Base-by-base conservation (phyloP, 1,284 basidiomycete genomes). In the Takashimella tepidaria region DNA sequence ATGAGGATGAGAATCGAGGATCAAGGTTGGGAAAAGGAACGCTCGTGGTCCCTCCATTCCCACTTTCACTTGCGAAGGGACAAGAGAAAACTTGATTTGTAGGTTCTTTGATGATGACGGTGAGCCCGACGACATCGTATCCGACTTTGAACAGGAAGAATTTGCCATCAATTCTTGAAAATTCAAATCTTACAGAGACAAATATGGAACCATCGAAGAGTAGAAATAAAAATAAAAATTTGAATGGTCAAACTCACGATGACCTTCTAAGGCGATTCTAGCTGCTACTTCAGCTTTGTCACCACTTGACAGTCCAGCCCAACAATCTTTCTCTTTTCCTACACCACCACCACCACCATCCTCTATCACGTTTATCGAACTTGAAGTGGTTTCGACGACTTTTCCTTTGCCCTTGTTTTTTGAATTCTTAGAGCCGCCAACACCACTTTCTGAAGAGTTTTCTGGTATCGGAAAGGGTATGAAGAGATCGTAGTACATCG, bases 401-500 rank as follows among this genome's bases (percentile, higher is more conserved):
- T 70, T 72, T 12, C 49, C 62, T 60, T 74, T 74, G 2, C 67
- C 70, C 58, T 74, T 73, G 41, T 54, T 54, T 50, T 68, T 68
- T 13, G 55, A 57, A 51, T 70, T 71, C 53, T 60, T 64, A 4
- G 51, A 42, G 2, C 20, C 37, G 11, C 53, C 51, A 3, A 54
- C 50, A 4, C 53, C 26, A 1, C n/a, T n/a, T n/a, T 16, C 10
- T 8, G 31, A 37, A 8, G 31, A 8, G 23, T 52, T 50, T 4
- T 59, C 50, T 3, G 68, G 61, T 1, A 64, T 41, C 0, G 73
- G 71, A 58, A 70, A 76, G 16, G 72, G 70, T 4, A 71, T 47
- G 53, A 67, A 72, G 21, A 76, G 69, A 61, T 76, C 72, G 59
- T 67, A 74, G 57, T 72, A 75, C 72, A 76, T 74, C n/a, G n/a